phyloP scores from a whole-genome alignment of 345 rosid genomes.

The Tarenaya hassleriana region DNA sequence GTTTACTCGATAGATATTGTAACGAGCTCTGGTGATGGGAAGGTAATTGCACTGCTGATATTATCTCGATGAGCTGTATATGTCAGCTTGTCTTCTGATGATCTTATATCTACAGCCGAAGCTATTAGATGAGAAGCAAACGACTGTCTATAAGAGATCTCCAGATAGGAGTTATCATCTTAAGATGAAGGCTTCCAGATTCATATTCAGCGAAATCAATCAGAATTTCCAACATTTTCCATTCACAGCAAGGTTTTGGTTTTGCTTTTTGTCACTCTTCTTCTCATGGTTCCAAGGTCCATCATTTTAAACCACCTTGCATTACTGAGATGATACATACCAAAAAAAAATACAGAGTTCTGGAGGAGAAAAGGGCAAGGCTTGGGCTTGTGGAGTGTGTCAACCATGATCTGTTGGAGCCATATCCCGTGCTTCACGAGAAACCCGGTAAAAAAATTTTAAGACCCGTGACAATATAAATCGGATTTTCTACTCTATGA shows the following conservation, averaged over 20 bases:
- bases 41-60: constrained; percentile 74
- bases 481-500: no score
- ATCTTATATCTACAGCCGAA: constrained; percentile 61
- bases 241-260: constrained; percentile 92
- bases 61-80: no score
- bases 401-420: constrained; percentile 90
- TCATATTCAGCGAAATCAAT: constrained; percentile 85
- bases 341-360: constrained; percentile 44
- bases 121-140: constrained; percentile 90
- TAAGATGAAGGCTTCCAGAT: constrained; percentile 98
- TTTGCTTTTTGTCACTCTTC: constrained; percentile 7
- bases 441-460: constrained; percentile 56
- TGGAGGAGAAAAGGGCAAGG: constrained; percentile 96
- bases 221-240: constrained; percentile 83
- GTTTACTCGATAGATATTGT: constrained; percentile 89
- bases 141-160: constrained; percentile 89
- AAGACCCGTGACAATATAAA: neutral
- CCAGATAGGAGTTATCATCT: constrained; percentile 76
- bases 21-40: constrained; percentile 93
- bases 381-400: constrained; percentile 94
- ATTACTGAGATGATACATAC: neutral
- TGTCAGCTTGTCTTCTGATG: constrained; percentile 6
- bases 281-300: no score
- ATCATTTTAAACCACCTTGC: neutral
- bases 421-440: constrained; percentile 95